These are phyloP conservation scores for Fusarium pilosicola DNA, from an alignment of 2,329 filamentous ascomycete species.

Conservation along the genomic window DNA sequence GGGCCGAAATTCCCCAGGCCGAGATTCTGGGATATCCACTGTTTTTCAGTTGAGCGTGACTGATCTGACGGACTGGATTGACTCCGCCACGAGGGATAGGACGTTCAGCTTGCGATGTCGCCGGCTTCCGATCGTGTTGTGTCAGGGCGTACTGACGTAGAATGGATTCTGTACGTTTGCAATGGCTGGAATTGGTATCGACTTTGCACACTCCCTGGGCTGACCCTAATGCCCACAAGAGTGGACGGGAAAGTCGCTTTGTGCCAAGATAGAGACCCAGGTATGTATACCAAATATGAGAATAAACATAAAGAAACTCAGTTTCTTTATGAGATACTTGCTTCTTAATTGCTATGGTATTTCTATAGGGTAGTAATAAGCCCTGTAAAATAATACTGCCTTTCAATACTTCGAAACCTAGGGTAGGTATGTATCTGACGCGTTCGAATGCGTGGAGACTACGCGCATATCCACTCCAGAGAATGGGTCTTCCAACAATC, in stretches of 20 bases:
- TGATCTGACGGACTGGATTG: background rate
- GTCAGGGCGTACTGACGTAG: background rate
- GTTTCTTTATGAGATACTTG: fast-evolving
- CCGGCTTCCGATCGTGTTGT: background rate
- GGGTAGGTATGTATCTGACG: background rate
- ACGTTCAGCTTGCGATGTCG: background rate
- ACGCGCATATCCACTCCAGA: no score
- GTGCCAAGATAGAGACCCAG: no score
- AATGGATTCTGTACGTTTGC: fast-evolving
- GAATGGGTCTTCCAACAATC: background rate
- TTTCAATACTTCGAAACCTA: fast-evolving
- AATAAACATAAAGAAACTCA: fast-evolving
- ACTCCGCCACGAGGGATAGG: background rate
- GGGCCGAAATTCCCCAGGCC: constrained; percentile 22
- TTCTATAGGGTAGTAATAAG: fast-evolving
- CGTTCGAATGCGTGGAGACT: fast-evolving
- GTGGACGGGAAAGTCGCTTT: no score
- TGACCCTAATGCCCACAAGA: no score
- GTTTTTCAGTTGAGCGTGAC: background rate
- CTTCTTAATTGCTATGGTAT: fast-evolving
- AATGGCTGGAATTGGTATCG: no score
- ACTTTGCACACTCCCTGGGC: no score
- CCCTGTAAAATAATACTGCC: no score
- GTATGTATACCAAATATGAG: no score
- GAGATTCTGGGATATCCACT: background rate